Evolutionary conservation across 2,329 filamentous ascomycete genomes (phyloP).

Genomic region (Aspergillus sp.): DNA sequence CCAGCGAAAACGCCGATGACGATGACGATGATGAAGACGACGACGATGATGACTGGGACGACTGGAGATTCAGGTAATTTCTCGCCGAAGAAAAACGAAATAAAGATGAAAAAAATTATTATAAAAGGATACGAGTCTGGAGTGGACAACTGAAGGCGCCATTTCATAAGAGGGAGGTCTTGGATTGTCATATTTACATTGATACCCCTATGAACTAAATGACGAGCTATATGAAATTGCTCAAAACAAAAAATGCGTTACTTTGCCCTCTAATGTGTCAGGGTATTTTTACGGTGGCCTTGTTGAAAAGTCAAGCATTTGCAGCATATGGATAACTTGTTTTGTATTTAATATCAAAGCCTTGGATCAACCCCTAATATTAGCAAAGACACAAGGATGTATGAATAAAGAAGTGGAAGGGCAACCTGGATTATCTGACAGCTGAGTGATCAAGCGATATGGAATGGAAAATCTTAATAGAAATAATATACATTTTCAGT

Average conservation of each 20-base stretch:
- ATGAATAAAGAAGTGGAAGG: no score
- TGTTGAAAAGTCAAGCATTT: neutral
- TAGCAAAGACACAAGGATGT: no score
- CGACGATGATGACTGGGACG: constrained; percentile 47
- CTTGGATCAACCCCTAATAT: neutral
- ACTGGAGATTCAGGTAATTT: constrained; percentile 36
- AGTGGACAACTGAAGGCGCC: constrained; percentile 9
- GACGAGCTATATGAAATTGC: constrained; percentile 16
- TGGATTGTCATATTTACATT: constrained; percentile 25
- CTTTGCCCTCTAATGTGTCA: constrained; percentile 9
- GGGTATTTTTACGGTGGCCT: constrained; percentile 1
- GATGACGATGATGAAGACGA: constrained; percentile 45
- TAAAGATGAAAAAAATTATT: neutral
- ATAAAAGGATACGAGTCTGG: no score
- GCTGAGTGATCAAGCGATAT: no score
- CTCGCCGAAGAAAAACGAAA: neutral
- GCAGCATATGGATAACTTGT: no score
- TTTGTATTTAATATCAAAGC: neutral
- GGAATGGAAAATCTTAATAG: no score
- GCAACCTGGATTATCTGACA: no score
- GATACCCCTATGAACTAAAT: constrained; percentile 28
- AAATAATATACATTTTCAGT: no score
- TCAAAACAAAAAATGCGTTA: constrained; percentile 7
- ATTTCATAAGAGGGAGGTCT: constrained; percentile 17
- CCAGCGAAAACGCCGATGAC: constrained; percentile 34